Percentiles rank a stretch among this genome's conserved stretches.
These are phyloP conservation scores for Neurospora intermedia DNA, from an alignment of 495 filamentous ascomycete genomes.

Conservation along the genomic window DNA sequence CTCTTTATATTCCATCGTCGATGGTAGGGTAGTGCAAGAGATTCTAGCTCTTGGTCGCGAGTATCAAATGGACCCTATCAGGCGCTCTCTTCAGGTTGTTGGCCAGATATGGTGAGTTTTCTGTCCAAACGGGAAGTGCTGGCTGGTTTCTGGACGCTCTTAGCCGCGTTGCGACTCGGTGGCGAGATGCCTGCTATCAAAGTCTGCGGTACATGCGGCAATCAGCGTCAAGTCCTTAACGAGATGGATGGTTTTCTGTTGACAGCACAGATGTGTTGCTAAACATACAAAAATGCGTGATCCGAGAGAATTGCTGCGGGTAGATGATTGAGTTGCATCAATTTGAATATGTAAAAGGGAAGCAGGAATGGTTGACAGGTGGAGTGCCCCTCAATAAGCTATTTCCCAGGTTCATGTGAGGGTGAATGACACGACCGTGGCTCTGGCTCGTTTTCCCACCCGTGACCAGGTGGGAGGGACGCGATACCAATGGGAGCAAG, in stretches of 20 bases:
- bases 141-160: neutral
- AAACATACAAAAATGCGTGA: neutral
- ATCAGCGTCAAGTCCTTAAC: neutral
- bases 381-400: neutral
- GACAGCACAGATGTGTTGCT: neutral
- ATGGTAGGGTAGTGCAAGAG: neutral
- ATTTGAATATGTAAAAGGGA: neutral
- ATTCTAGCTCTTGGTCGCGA: neutral
- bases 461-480: neutral
- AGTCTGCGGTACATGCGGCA: neutral
- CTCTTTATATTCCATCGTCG: constrained; percentile 5
- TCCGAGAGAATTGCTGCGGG: neutral
- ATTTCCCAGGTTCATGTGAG: neutral
- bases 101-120: neutral
- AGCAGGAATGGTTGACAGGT: neutral
- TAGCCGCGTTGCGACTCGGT: neutral
- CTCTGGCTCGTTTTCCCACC: neutral
- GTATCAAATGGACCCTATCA: neutral
- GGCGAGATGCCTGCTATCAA: neutral
- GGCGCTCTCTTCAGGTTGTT: neutral
- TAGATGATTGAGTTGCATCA: neutral
- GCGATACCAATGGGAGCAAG: neutral
- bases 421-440: neutral
- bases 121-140: neutral
- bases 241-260: neutral